Evolutionary conservation across 805 yeast species (phyloP).

Genomic region (Sungouiella blattae): DNA sequence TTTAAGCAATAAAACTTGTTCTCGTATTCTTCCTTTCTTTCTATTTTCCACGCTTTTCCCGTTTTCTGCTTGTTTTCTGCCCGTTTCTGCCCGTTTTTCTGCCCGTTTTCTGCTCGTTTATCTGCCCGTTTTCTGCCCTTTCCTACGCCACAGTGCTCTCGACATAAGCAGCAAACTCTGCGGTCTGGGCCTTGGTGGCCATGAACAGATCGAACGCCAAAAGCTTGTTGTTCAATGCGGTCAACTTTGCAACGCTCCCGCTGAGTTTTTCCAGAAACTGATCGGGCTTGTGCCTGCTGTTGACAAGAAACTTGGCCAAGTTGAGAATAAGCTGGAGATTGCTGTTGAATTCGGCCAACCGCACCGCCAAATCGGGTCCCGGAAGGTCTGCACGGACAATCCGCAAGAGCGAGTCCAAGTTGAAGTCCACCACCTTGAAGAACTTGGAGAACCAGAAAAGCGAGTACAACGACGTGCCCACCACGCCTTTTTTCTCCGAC

Average conservation of each 20-base stretch:
- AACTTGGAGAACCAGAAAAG: constrained; percentile 35
- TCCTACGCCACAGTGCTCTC: no score
- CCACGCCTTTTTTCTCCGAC: constrained; percentile 12
- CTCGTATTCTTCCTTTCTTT: no score
- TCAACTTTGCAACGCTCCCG: constrained; percentile 8
- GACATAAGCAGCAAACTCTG: constrained; percentile 7
- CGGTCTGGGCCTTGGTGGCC: constrained; percentile 10
- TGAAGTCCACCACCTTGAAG: constrained; percentile 34
- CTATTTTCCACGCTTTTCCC: no score
- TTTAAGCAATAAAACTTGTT: no score
- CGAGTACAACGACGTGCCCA: constrained; percentile 17
- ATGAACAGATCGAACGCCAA: constrained; percentile 20
- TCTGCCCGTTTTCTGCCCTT: neutral
- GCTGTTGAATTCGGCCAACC: constrained; percentile 30
- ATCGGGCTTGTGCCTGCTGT: constrained; percentile 8
- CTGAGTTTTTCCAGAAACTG: constrained; percentile 9
- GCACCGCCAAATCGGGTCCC: constrained; percentile 17
- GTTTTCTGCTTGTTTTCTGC: no score
- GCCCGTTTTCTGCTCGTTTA: neutral
- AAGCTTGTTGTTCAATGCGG: constrained; percentile 15
- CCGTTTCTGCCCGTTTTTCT: no score
- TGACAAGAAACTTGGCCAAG: constrained; percentile 25
- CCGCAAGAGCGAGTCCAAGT: constrained; percentile 19
- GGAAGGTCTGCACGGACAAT: constrained; percentile 11
- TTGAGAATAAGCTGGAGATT: constrained; percentile 32